phyloP scores from a whole-genome alignment of 2,329 filamentous ascomycete genomes.

The Ophiognomonia clavigignenti-juglandacearum region DNA sequence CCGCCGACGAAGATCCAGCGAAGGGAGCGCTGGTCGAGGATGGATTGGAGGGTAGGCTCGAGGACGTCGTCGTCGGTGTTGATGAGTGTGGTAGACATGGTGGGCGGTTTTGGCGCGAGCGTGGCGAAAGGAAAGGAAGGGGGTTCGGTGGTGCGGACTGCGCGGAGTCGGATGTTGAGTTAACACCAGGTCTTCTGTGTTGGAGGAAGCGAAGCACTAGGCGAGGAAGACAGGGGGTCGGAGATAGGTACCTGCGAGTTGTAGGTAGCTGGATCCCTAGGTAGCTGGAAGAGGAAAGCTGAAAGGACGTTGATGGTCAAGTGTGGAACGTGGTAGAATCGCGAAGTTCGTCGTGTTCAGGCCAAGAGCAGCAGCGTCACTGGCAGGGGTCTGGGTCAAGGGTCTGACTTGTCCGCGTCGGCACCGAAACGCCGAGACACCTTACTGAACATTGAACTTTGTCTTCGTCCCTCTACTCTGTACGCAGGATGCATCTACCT shows the following conservation, averaged over 20 bases:
- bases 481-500: background rate
- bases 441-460: no score
- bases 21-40: slow-evolving; percentile 90
- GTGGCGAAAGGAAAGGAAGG: background rate
- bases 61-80: slow-evolving; percentile 64
- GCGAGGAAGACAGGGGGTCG: background rate
- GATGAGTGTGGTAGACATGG: slow-evolving; percentile 36
- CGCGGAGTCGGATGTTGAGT: background rate
- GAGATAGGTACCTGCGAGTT: background rate
- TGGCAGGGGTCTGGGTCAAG: no score
- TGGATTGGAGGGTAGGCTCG: slow-evolving; percentile 88
- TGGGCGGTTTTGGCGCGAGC: slow-evolving; percentile 6
- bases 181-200: background rate
- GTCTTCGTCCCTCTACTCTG: background rate
- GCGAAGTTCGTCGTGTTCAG: slow-evolving; percentile 14
- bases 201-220: background rate
- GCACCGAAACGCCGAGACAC: background rate
- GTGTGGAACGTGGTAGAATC: slow-evolving; percentile 22
- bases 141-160: background rate
- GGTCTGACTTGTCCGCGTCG: background rate
- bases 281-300: background rate
- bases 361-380: background rate
- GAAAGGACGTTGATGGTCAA: background rate
- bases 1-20: slow-evolving; percentile 99
- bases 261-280: no score